A percentile compares a stretch with the other conserved stretches of the same genome.
Evolutionary conservation across 805 yeast genomes (phyloP).

Genomic region (Teunomyces atbi): DNA sequence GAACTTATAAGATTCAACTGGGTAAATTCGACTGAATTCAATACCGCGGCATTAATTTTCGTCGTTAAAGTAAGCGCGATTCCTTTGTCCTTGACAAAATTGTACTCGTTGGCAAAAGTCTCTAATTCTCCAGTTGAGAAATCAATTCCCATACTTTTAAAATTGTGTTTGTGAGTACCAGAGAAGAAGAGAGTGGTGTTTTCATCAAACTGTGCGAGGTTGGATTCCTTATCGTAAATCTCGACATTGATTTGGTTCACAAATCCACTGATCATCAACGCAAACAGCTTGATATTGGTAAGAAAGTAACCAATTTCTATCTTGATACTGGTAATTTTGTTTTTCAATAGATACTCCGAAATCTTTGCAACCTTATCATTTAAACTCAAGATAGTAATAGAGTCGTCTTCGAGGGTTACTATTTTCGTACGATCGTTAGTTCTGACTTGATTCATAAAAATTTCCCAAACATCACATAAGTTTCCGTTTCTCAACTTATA

Average conservation of each 20-base stretch:
- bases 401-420: not conserved
- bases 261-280: conserved; percentile 44
- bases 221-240: conserved; percentile 25
- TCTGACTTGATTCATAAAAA: conserved; percentile 28
- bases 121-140: conserved; percentile 5
- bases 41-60: conserved; percentile 14
- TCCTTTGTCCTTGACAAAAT: conserved; percentile 35
- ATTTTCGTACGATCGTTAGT: conserved; percentile 6
- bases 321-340: conserved; percentile 21
- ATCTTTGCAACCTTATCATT: conserved; percentile 28
- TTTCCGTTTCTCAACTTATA: conserved; percentile 74
- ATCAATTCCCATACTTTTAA: not conserved
- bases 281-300: conserved; percentile 31
- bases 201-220: not conserved
- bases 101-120: conserved; percentile 29
- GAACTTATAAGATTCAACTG: conserved; percentile 55
- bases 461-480: conserved; percentile 69
- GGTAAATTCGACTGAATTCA: conserved; percentile 33
- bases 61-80: conserved; percentile 28
- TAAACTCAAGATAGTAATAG: conserved; percentile 21
- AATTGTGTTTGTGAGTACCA: not conserved
- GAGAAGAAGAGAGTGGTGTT: not conserved
- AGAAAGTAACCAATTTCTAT: conserved; percentile 23
- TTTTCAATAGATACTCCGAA: conserved; percentile 14
- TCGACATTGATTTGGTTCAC: conserved; percentile 41